phyloP scores from a whole-genome alignment of 768 basidiomycete genomes.

The Lentinus brumalis region DNA sequence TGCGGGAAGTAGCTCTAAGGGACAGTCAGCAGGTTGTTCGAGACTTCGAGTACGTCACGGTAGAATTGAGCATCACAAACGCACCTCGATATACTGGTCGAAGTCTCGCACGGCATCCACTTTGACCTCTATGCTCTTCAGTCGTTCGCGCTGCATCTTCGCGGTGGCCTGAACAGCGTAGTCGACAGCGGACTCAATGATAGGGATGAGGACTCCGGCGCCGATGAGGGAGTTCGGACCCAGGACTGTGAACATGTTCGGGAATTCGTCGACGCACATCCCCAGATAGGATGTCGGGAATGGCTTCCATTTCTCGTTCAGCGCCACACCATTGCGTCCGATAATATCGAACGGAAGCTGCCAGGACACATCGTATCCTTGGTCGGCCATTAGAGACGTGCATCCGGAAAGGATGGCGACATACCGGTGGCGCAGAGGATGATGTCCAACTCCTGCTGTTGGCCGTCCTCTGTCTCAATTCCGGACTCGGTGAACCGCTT shows the following conservation, averaged over 20 bases:
- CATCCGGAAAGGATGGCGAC: conserved; percentile 2
- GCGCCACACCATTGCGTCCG: conserved; percentile 52
- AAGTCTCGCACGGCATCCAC: conserved; percentile 61
- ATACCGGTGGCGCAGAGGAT: conserved; percentile 65
- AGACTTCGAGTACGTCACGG: too few relatives aligned
- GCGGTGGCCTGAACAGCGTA: conserved; percentile 55
- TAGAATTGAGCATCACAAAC: conserved; percentile 8
- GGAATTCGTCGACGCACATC: conserved; percentile 62
- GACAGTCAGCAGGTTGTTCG: background rate
- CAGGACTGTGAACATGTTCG: conserved; percentile 62
- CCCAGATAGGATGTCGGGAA: conserved; percentile 61
- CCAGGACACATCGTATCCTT: conserved; percentile 55
- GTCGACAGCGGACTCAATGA: conserved; percentile 58
- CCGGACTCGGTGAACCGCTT: conserved; percentile 53
- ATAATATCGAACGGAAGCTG: conserved; percentile 52
- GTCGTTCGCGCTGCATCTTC: conserved; percentile 63
- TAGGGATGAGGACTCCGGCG: conserved; percentile 53
- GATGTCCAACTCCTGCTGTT: conserved; percentile 55
- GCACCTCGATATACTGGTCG: conserved; percentile 58
- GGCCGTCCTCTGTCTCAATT: conserved; percentile 57
- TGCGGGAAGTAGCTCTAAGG: conserved; percentile 49
- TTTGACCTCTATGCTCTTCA: conserved; percentile 65
- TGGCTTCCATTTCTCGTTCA: conserved; percentile 56
- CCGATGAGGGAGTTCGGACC: conserved; percentile 63
- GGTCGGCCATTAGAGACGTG: background rate